Conservation (phyloP, 2,329 filamentous ascomycete genomes). For the Fusarium redolens region DNA sequence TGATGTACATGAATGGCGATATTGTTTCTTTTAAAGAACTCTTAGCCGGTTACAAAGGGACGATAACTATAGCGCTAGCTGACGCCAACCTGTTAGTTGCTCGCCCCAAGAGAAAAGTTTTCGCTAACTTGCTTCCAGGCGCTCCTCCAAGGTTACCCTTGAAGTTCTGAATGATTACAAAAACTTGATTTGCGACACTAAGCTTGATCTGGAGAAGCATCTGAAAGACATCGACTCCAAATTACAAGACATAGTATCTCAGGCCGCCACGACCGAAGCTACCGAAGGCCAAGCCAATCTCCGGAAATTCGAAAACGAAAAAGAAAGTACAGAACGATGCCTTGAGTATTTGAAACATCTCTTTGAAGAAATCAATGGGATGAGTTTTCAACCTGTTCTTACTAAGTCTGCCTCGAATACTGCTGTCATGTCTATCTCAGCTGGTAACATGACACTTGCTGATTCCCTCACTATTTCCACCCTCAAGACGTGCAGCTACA, state of each 20-base stretch:
- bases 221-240: constrained; percentile 12
- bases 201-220: constrained; percentile 32
- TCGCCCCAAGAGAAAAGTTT: background rate
- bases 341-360: constrained; percentile 6
- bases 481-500: constrained; percentile 6
- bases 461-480: constrained; percentile 16
- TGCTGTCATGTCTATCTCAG: background rate
- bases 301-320: background rate
- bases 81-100: constrained; percentile 34
- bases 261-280: background rate
- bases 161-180: constrained; percentile 36
- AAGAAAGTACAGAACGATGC: constrained; percentile 18
- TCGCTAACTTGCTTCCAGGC: background rate
- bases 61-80: constrained; percentile 38
- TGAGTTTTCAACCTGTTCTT: constrained; percentile 1
- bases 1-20: constrained; percentile 57
- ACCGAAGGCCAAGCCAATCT: background rate
- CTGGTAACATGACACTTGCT: constrained; percentile 1
- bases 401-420: background rate
- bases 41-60: constrained; percentile 55
- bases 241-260: constrained; percentile 7
- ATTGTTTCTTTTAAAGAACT: constrained; percentile 54
- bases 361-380: background rate
- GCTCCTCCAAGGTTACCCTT: constrained; percentile 8
- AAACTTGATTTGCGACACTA: constrained; percentile 34